phyloP scores from a whole-genome alignment of 805 yeast genomes.

The Candida yuanshanica region DNA sequence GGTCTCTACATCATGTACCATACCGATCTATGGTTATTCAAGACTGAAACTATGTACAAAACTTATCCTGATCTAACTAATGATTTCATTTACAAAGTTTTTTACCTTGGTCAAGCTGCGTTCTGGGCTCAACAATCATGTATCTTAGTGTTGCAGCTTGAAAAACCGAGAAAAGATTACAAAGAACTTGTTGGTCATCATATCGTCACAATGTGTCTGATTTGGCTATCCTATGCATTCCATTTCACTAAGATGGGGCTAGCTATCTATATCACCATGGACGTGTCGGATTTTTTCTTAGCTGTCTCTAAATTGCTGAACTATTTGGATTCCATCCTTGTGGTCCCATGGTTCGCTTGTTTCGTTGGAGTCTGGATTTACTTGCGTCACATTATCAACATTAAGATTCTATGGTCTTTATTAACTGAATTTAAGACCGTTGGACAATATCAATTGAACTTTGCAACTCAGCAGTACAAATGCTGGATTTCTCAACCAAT shows the following conservation, averaged over 20 bases:
- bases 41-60: conserved; percentile 74
- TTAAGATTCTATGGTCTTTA: conserved; percentile 77
- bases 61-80: conserved; percentile 80
- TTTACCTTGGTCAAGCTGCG: conserved; percentile 88
- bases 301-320: conserved; percentile 82
- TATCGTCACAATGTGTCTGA: conserved; percentile 80
- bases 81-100: conserved; percentile 64
- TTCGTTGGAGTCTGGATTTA: conserved; percentile 80
- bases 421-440: conserved; percentile 81
- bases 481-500: conserved; percentile 94
- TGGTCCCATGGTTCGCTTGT: conserved; percentile 59
- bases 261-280: conserved; percentile 91
- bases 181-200: conserved; percentile 90
- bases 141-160: conserved; percentile 75
- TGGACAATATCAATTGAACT: conserved; percentile 76
- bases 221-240: conserved; percentile 83
- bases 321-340: conserved; percentile 64
- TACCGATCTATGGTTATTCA: conserved; percentile 84
- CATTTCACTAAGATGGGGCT: conserved; percentile 97
- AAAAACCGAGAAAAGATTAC: conserved; percentile 93
- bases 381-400: conserved; percentile 79
- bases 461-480: conserved; percentile 89
- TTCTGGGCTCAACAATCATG: conserved; percentile 97
- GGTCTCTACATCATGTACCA: conserved; percentile 86
- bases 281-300: conserved; percentile 84